A percentile compares a stretch with the other conserved stretches of the same genome.
phyloP scores from a whole-genome alignment of 2,329 filamentous ascomycete species.

The Talaromyces pinophilus region DNA sequence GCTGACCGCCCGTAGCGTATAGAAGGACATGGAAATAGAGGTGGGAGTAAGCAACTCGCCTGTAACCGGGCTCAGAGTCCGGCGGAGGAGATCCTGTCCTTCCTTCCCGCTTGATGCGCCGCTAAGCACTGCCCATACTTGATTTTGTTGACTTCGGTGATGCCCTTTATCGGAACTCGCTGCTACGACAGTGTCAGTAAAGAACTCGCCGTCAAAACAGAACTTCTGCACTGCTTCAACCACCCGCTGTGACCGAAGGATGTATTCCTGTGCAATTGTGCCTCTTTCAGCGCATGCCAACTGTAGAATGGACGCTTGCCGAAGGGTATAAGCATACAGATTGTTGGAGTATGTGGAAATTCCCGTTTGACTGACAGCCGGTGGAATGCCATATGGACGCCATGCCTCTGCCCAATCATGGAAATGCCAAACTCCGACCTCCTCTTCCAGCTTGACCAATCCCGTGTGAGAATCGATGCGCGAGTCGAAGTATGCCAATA shows the following conservation, averaged over 20 bases:
- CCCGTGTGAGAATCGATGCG: conserved; percentile 26
- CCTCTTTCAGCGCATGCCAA: conserved; percentile 24
- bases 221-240: conserved; percentile 29
- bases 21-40: background rate
- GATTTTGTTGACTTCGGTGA: conserved; percentile 34
- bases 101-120: conserved; percentile 25
- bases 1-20: background rate
- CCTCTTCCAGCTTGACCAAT: conserved; percentile 29
- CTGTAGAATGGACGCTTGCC: conserved; percentile 35
- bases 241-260: conserved; percentile 26
- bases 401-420: conserved; percentile 40
- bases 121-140: conserved; percentile 35
- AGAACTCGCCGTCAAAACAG: conserved; percentile 36
- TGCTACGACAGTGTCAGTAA: conserved; percentile 34
- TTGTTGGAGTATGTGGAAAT: conserved; percentile 33
- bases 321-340: conserved; percentile 43
- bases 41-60: background rate
- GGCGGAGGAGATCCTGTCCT: background rate
- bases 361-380: background rate
- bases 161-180: conserved; percentile 28
- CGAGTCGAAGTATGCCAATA: conserved; percentile 2
- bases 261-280: conserved; percentile 12
- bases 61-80: background rate
- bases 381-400: conserved; percentile 24
- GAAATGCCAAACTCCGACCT: conserved; percentile 35